Evolutionary conservation across 306 rosid genomes (phyloP).

Genomic region (Citrullus colocynthis): DNA sequence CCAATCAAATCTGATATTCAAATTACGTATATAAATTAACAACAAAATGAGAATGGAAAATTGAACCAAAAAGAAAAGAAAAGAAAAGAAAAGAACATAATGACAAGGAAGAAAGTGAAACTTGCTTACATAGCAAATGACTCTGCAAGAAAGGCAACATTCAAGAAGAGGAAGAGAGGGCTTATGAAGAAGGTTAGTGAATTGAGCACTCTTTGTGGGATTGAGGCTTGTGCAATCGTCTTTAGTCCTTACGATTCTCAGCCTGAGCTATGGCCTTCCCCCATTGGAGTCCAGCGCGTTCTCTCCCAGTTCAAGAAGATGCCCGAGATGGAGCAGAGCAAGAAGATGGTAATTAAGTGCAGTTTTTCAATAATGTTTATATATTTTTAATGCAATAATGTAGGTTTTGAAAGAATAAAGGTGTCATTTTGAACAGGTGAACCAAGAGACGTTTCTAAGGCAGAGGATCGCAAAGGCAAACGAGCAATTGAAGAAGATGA

Average conservation of each 20-base stretch:
- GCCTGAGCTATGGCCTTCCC: slow-evolving; percentile 39
- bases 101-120: slow-evolving; percentile 47
- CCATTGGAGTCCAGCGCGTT: slow-evolving; percentile 15
- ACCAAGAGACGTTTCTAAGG: slow-evolving; percentile 17
- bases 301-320: slow-evolving; percentile 15
- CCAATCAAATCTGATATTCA: background rate
- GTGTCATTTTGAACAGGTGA: background rate
- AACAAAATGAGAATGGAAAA: background rate
- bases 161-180: slow-evolving; percentile 53
- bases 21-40: background rate
- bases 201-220: slow-evolving; percentile 39
- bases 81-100: background rate
- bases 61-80: background rate
- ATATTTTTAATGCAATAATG: too few species aligned
- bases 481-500: slow-evolving; percentile 15
- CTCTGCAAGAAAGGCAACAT: slow-evolving; percentile 39
- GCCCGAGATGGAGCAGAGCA: slow-evolving; percentile 20
- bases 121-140: slow-evolving; percentile 25
- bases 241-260: slow-evolving; percentile 27
- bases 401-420: too few species aligned
- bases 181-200: slow-evolving; percentile 44
- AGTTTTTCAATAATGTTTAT: too few species aligned
- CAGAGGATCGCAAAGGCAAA: slow-evolving; percentile 13
- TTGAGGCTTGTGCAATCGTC: slow-evolving; percentile 45
- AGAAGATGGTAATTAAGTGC: slow-evolving; percentile 10